Percentiles rank a stretch among this genome's conserved stretches.
These are phyloP conservation scores for Nyssa sinensis DNA, from an alignment of 148 eudicot species.

Conservation along the genomic window DNA sequence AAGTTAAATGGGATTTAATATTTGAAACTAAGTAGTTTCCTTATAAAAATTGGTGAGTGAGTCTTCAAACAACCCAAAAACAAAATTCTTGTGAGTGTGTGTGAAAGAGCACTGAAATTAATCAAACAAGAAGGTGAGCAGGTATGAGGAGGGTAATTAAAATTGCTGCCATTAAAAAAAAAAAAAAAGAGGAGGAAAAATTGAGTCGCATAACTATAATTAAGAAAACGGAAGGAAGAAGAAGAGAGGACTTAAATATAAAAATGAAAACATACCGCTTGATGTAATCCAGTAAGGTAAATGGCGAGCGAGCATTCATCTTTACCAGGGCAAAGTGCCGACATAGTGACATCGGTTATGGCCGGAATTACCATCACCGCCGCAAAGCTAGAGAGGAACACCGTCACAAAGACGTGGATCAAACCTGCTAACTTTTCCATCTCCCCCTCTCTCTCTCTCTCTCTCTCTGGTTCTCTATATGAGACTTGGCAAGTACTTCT, in stretches of 20 bases:
- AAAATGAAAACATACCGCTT: slow-evolving; percentile 72
- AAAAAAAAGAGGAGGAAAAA: no score
- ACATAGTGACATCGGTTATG: slow-evolving; percentile 77
- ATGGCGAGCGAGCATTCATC: slow-evolving; percentile 88
- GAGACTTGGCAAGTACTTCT: no score
- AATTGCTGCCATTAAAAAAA: no score
- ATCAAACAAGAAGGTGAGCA: neutral
- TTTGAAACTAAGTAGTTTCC: no score
- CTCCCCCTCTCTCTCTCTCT: slow-evolving; percentile 16
- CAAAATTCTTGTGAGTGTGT: neutral
- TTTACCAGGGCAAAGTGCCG: slow-evolving; percentile 79
- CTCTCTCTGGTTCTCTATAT: no score
- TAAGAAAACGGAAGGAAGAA: no score
- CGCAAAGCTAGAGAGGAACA: slow-evolving; percentile 55
- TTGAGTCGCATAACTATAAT: no score
- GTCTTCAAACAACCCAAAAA: no score
- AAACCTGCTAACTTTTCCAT: slow-evolving; percentile 42
- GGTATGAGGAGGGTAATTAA: neutral
- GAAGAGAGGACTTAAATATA: no score
- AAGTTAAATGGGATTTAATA: no score
- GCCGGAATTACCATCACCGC: slow-evolving; percentile 53
- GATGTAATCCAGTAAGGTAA: slow-evolving; percentile 79
- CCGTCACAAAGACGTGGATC: slow-evolving; percentile 63
- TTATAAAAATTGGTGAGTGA: no score
- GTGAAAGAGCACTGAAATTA: neutral